A percentile compares a stretch with the other conserved stretches of the same genome.
phyloP scores from a whole-genome alignment of 2,329 filamentous ascomycete genomes.

The Penicillium italicum region DNA sequence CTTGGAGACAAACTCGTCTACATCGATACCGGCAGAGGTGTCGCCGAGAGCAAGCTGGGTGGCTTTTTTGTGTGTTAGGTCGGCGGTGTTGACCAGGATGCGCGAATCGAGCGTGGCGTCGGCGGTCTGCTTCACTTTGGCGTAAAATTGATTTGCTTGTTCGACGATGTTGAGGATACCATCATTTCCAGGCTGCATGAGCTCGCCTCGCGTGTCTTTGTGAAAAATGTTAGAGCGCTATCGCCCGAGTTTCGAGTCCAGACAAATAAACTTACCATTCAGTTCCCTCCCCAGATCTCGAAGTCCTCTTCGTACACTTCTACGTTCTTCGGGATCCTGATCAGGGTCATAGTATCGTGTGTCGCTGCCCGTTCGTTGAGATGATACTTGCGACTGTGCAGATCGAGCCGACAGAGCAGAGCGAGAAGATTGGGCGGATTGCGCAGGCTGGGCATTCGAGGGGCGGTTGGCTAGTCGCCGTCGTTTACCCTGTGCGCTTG shows the following conservation, averaged over 20 bases:
- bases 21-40: conserved; percentile 70
- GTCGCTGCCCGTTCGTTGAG: conserved; percentile 35
- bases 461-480: conserved; percentile 41
- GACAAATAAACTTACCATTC: conserved; percentile 46
- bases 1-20: conserved; percentile 89
- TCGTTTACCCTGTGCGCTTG: conserved; percentile 40
- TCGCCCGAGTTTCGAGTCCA: neutral
- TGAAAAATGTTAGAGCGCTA: neutral
- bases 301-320: conserved; percentile 65
- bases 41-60: conserved; percentile 70
- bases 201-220: conserved; percentile 67
- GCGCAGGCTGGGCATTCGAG: conserved; percentile 21
- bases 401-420: neutral
- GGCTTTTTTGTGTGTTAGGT: conserved; percentile 75
- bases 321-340: conserved; percentile 70
- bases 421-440: neutral
- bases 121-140: conserved; percentile 75
- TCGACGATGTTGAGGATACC: conserved; percentile 64
- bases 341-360: conserved; percentile 71
- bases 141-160: conserved; percentile 62
- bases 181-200: conserved; percentile 61
- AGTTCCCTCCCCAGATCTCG: conserved; percentile 63
- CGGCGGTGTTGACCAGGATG: conserved; percentile 75
- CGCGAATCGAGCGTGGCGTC: conserved; percentile 89
- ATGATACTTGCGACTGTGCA: conserved; percentile 19